Conservation (phyloP, 78 protist genomes). For the Dictyostelium brefeldianum region DNA sequence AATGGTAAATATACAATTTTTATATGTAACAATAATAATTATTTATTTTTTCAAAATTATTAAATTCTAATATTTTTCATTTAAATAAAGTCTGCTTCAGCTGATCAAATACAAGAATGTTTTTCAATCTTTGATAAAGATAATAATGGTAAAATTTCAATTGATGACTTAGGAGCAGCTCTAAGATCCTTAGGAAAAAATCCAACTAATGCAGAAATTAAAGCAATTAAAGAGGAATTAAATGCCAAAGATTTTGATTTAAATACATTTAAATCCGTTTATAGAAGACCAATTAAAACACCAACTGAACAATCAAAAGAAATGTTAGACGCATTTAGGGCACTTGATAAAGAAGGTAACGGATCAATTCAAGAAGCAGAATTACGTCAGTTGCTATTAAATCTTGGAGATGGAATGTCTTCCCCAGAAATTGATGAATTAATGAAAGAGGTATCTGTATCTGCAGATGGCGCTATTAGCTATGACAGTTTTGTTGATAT, state of each 20-base stretch:
- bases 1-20: no score
- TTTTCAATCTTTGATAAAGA: conserved; percentile 68
- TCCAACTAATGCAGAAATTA: conserved; percentile 68
- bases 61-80: no score
- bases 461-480: conserved; percentile 23
- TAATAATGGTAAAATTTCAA: conserved; percentile 67
- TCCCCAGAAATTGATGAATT: conserved; percentile 71
- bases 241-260: conserved; percentile 53
- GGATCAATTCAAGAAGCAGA: conserved; percentile 60
- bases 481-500: conserved; percentile 25
- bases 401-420: conserved; percentile 55
- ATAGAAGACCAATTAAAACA: conserved; percentile 14
- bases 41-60: no score
- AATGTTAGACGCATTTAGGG: conserved; percentile 73
- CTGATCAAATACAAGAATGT: conserved; percentile 69
- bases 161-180: conserved; percentile 24
- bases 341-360: conserved; percentile 58
- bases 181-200: conserved; percentile 65
- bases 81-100: conserved; percentile 19
- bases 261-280: conserved; percentile 10
- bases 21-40: no score
- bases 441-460: conserved; percentile 40
- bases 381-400: conserved; percentile 54
- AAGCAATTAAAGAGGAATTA: conserved; percentile 47
- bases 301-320: conserved; percentile 56